Evolutionary conservation across 257 asterid species (phyloP), one percentile per base, ranked within the genome.

Genomic region (Plantago ovata): DNA sequence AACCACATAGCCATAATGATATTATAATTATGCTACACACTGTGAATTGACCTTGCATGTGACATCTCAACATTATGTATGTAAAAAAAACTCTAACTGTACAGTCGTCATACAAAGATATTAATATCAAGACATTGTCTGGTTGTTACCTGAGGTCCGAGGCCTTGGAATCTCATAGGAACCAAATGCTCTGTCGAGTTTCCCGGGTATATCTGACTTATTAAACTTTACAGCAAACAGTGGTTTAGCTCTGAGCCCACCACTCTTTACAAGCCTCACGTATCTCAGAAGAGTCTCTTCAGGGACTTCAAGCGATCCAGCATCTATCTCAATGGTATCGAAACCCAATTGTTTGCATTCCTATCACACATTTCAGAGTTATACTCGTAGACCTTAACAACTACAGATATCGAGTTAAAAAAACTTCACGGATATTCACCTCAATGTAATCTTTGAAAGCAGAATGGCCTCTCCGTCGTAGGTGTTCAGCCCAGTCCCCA

Each of bases 321-420:
- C 87, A 67, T 93, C 89, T 18, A 93, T 77, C 75, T 92, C 98
- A 55, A 92, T 82, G 18, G 95, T 76, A 74, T 92, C 96, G 49
- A 88, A 83, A 13, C 98, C 98, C 77, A 88, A 70, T 54, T 76
- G 77, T 70, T 82, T 93, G 52, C 97, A 93, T 74, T 89, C 98
- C 98, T 93, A 68, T 38, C 12, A 49, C 21, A 71, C 39, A 28
- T 15, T 65, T 20, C 38, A 60, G 13, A 16, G 13, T 19, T 13
- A 1, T 24, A 48, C 18, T 19, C 1, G 10, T 24, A 20, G 13
- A 2, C 53, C 14, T 47, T 10, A 48, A 20, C 54, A n/a, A n/a
- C 9, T 20, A 45, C 16, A 6, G 7, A 45, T 15, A 44, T 14
- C 7, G 6, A 14, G 23, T 38, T 15, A 3, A 10, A 23, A 10